A percentile compares a stretch with the other conserved stretches of the same genome.
These are phyloP conservation scores for Scytalidium lignicola DNA, from an alignment of 2,329 filamentous ascomycete species.

Conservation along the genomic window DNA sequence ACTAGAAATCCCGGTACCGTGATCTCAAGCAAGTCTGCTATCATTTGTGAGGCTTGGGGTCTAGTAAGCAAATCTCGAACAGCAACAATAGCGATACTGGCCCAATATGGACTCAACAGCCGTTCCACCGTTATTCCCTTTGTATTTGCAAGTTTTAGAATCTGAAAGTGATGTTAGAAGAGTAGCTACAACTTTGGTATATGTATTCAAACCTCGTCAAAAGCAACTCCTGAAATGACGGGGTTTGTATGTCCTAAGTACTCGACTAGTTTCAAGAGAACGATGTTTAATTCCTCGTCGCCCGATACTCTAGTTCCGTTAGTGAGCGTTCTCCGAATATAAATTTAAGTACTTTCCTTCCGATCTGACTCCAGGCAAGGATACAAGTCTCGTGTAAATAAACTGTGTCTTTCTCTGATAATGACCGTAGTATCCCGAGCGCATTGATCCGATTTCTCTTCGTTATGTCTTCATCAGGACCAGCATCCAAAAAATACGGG, in stretches of 20 bases:
- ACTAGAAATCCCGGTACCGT: conserved; percentile 69
- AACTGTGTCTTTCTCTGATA: conserved; percentile 64
- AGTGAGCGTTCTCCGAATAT: conserved; percentile 2
- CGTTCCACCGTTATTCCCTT: conserved; percentile 57
- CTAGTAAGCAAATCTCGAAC: conserved; percentile 75
- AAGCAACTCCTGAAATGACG: conserved; percentile 74
- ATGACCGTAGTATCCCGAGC: conserved; percentile 64
- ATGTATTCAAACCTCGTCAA: conserved; percentile 63
- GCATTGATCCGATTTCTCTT: conserved; percentile 63
- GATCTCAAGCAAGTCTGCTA: conserved; percentile 77
- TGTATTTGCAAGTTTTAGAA: conserved; percentile 66
- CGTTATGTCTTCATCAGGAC: conserved; percentile 37
- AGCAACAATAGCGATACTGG: conserved; percentile 72
- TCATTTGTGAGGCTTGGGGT: conserved; percentile 74
- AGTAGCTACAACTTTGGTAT: not conserved
- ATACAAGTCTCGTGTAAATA: conserved; percentile 79
- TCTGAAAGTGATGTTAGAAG: conserved; percentile 31
- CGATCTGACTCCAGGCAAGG: conserved; percentile 80
- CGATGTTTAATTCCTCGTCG: conserved; percentile 81
- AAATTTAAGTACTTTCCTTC: conserved; percentile 44
- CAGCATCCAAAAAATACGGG: conserved; percentile 56
- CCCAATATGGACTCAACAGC: conserved; percentile 85
- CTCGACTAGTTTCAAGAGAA: conserved; percentile 76
- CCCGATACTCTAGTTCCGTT: conserved; percentile 52
- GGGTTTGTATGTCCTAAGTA: conserved; percentile 81